Percentiles rank a stretch among this genome's conserved stretches.
These are phyloP conservation scores for Arachnomyces sp. DNA, from an alignment of 2,329 filamentous ascomycete genomes.

Conservation along the genomic window DNA sequence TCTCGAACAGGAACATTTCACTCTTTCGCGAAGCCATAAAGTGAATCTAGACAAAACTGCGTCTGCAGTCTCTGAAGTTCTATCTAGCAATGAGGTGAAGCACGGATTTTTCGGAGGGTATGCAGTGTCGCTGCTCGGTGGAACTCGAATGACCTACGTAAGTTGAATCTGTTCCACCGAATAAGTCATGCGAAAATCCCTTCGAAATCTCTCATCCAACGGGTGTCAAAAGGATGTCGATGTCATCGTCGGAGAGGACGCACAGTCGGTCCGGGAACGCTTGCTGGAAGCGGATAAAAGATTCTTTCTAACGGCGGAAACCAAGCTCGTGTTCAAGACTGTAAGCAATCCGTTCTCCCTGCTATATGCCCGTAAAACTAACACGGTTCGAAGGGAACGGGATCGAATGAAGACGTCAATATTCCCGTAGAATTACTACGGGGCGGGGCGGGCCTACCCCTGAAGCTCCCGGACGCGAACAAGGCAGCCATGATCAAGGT, in stretches of 20 bases:
- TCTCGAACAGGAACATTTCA: too few species aligned
- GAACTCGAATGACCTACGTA: conserved; percentile 8
- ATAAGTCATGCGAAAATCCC: not conserved
- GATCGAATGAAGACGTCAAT: not conserved
- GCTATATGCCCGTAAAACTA: too few species aligned
- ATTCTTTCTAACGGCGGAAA: conserved; percentile 2
- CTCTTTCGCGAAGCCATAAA: too few species aligned
- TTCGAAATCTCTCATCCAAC: not conserved
- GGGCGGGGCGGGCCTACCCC: conserved; percentile 3
- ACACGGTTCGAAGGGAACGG: too few species aligned
- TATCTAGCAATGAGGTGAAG: too few species aligned
- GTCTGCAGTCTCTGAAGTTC: too few species aligned
- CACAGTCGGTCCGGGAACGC: not conserved
- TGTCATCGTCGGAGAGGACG: conserved; percentile 5
- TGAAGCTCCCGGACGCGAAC: conserved; percentile 7
- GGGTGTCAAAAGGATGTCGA: conserved; percentile 6
- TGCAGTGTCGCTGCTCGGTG: conserved; percentile 8
- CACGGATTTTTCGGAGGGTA: conserved; percentile 11
- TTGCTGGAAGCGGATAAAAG: conserved; percentile 3
- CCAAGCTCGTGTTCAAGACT: conserved; percentile 7
- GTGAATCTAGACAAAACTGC: too few species aligned
- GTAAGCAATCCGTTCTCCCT: not conserved
- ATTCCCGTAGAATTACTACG: conserved; percentile 4
- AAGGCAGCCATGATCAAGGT: conserved; percentile 1
- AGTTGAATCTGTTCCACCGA: not conserved